These are phyloP conservation scores for Salix exigua DNA, from an alignment of 345 rosid genomes.

Conservation along the genomic window DNA sequence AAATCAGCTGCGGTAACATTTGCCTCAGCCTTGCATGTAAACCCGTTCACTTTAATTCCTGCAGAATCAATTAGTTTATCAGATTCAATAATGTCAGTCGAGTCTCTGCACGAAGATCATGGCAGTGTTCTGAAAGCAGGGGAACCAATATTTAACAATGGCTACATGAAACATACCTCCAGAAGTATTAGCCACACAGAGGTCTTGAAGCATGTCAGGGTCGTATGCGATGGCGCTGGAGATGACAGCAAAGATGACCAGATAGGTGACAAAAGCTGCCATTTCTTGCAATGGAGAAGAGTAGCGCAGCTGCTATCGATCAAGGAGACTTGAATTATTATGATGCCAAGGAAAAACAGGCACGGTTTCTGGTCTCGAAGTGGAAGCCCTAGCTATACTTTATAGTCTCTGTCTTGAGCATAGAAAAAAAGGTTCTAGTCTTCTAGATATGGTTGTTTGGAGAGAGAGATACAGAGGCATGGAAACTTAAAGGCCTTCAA, in stretches of 20 bases:
- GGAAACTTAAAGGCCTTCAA: neutral
- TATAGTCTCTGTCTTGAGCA: neutral
- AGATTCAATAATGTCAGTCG: neutral
- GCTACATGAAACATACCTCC: slow-evolving; percentile 6
- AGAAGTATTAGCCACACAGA: slow-evolving; percentile 23
- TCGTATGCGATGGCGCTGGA: slow-evolving; percentile 14
- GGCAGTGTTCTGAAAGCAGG: neutral
- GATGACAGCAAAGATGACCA: slow-evolving; percentile 10
- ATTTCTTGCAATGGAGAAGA: neutral
- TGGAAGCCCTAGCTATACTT: neutral
- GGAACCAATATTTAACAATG: neutral
- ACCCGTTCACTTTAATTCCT: slow-evolving; percentile 26
- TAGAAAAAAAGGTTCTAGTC: neutral
- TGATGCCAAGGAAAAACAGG: neutral
- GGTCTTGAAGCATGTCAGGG: slow-evolving; percentile 32
- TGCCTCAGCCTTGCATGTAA: slow-evolving; percentile 23
- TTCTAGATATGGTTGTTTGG: neutral
- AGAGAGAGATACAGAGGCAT: neutral
- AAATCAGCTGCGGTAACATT: slow-evolving; percentile 23
- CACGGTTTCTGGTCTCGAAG: neutral
- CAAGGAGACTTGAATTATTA: neutral
- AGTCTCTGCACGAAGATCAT: neutral
- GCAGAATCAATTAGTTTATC: neutral
- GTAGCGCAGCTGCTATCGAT: neutral
- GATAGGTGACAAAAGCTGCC: slow-evolving; percentile 5